phyloP scores from a whole-genome alignment of 768 basidiomycete species.

The Mycena galopus region DNA sequence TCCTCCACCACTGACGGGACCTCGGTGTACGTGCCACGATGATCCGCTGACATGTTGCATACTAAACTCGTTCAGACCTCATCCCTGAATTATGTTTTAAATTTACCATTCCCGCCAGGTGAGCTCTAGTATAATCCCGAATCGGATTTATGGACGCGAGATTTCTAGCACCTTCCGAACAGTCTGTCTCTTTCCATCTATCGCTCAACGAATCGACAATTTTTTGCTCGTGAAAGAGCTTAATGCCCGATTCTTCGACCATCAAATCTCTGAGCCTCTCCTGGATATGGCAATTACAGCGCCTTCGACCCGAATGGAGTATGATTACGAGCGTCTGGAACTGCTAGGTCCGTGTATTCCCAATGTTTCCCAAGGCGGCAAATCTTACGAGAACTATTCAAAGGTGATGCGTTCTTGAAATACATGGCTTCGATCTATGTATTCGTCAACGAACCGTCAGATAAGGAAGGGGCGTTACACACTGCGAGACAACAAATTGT shows the following conservation, averaged over 20 bases:
- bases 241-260: slow-evolving; percentile 75
- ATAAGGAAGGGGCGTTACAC: slow-evolving; percentile 78
- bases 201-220: slow-evolving; percentile 79
- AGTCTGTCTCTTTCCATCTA: slow-evolving; percentile 78
- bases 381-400: slow-evolving; percentile 23
- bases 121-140: slow-evolving; percentile 27
- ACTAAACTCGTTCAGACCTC: slow-evolving; percentile 63
- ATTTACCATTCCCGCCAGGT: slow-evolving; percentile 83
- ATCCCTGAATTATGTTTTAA: slow-evolving; percentile 88
- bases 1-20: slow-evolving; percentile 52
- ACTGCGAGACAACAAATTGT: slow-evolving; percentile 75
- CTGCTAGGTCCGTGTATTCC: slow-evolving; percentile 69
- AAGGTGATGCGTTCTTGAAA: slow-evolving; percentile 89
- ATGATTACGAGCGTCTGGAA: slow-evolving; percentile 88
- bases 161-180: slow-evolving; percentile 72
- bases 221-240: slow-evolving; percentile 83
- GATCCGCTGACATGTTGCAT: neutral
- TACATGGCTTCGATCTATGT: slow-evolving; percentile 80
- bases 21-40: slow-evolving; percentile 65
- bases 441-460: slow-evolving; percentile 75
- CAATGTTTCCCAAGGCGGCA: neutral
- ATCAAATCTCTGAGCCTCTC: slow-evolving; percentile 70
- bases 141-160: slow-evolving; percentile 10
- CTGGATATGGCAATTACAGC: slow-evolving; percentile 78
- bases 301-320: slow-evolving; percentile 76